A percentile compares a stretch with the other conserved stretches of the same genome.
phyloP scores from a whole-genome alignment of 2,329 filamentous ascomycete genomes.

The Nothopassalora personata region DNA sequence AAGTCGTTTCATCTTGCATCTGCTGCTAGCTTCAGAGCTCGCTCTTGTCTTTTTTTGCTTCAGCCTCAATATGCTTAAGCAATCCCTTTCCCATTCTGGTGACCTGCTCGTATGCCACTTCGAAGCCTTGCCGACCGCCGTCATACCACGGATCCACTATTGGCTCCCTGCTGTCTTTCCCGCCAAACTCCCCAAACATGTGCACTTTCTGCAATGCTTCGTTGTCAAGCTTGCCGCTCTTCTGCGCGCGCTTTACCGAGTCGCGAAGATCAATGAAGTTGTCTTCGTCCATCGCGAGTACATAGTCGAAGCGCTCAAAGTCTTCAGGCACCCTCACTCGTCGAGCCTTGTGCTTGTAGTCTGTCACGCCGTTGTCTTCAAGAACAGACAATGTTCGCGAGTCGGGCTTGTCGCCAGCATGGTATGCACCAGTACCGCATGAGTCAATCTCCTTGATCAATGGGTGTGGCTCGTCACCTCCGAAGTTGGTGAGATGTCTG shows the following conservation, averaged over 20 bases:
- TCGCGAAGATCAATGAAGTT: conserved; percentile 69
- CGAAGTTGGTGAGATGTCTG: conserved; percentile 57
- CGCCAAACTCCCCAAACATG: conserved; percentile 80
- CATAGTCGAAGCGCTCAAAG: conserved; percentile 82
- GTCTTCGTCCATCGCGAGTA: conserved; percentile 86
- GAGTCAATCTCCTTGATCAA: conserved; percentile 71
- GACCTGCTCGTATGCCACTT: conserved; percentile 80
- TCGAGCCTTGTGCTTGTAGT: conserved; percentile 72
- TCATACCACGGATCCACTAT: conserved; percentile 89
- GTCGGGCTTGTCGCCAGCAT: conserved; percentile 71
- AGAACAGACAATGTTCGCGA: conserved; percentile 78
- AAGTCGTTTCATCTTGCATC: background rate
- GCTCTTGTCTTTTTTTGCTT: conserved; percentile 17
- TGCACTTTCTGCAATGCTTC: conserved; percentile 35
- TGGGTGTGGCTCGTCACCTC: conserved; percentile 43
- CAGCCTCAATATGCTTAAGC: conserved; percentile 53
- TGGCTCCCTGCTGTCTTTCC: conserved; percentile 56
- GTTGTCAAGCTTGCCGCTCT: conserved; percentile 31
- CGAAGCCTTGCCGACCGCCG: conserved; percentile 74
- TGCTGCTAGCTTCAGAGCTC: background rate
- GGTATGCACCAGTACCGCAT: conserved; percentile 86
- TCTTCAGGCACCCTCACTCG: conserved; percentile 64
- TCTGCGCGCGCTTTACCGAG: conserved; percentile 50
- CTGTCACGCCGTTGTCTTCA: conserved; percentile 58
- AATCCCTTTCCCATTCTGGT: conserved; percentile 72